These are phyloP conservation scores for Vanderwaltozyma polyspora DNA, from an alignment of 805 yeast genomes.

Conservation along the genomic window DNA sequence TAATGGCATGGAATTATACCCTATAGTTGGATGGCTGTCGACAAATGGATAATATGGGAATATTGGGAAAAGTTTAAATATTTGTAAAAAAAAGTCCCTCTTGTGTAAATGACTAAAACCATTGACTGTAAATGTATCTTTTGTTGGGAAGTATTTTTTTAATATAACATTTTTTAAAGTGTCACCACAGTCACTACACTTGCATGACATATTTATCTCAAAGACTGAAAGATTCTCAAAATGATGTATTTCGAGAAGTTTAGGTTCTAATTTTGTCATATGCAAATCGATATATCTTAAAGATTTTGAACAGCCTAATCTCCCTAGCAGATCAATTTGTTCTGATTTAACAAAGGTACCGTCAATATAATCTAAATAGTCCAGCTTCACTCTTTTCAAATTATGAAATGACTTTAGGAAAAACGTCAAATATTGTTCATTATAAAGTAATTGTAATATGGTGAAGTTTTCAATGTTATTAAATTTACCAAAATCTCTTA, in stretches of 20 bases:
- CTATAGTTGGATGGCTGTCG: conserved; percentile 29
- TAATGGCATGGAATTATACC: conserved; percentile 24
- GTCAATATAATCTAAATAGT: too few species aligned
- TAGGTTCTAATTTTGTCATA: conserved; percentile 14
- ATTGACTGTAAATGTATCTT: conserved; percentile 15
- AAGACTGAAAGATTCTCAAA: conserved; percentile 15
- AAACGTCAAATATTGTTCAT: conserved; percentile 15
- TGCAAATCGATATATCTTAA: conserved; percentile 27
- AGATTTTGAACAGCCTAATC: conserved; percentile 17
- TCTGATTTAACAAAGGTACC: conserved; percentile 19
- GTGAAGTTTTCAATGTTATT: conserved; percentile 24
- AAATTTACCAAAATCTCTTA: conserved; percentile 24
- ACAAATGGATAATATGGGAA: conserved; percentile 30
- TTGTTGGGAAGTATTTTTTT: conserved; percentile 22
- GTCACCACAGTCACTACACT: conserved; percentile 18
- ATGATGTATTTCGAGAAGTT: conserved; percentile 14
- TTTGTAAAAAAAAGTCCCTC: conserved; percentile 22
- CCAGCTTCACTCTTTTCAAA: conserved; percentile 26
- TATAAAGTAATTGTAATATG: conserved; percentile 24
- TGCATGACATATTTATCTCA: conserved; percentile 13
- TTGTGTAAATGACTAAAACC: conserved; percentile 15
- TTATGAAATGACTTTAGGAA: conserved; percentile 17
- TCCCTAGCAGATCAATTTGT: conserved; percentile 10
- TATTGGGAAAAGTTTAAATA: conserved; percentile 23
- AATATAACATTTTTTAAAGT: conserved; percentile 20